Evolutionary conservation across 1,284 basidiomycete genomes (phyloP).

Genomic region (Erythrobasidium hasegawianum): DNA sequence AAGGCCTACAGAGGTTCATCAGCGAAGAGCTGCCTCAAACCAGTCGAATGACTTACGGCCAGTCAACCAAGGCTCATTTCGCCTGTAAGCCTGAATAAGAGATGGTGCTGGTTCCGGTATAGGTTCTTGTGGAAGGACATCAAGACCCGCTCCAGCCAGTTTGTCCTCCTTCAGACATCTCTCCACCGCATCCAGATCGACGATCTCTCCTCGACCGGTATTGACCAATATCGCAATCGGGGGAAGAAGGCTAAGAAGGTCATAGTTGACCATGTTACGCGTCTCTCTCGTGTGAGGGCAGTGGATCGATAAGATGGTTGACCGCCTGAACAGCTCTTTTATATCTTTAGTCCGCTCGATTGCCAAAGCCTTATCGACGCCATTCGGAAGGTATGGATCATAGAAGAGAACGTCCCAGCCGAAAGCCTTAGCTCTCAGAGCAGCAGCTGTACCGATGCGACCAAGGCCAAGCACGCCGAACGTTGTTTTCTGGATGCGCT

Average conservation of each 20-base stretch:
- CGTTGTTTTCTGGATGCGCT: slow-evolving; percentile 32
- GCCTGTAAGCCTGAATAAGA: slow-evolving; percentile 40
- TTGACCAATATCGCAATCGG: slow-evolving; percentile 39
- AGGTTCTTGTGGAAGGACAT: slow-evolving; percentile 38
- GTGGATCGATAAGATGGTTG: slow-evolving; percentile 40
- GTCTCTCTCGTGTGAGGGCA: slow-evolving; percentile 41
- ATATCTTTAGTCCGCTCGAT: slow-evolving; percentile 36
- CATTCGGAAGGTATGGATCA: slow-evolving; percentile 27
- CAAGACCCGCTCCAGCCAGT: slow-evolving; percentile 34
- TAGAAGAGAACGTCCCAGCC: slow-evolving; percentile 35
- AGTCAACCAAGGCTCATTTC: slow-evolving; percentile 38
- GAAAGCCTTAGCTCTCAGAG: slow-evolving; percentile 39
- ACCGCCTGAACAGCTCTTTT: slow-evolving; percentile 39
- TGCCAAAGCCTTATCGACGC: slow-evolving; percentile 38
- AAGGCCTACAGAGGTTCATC: slow-evolving; percentile 7
- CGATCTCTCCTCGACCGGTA: slow-evolving; percentile 39
- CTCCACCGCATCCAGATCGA: slow-evolving; percentile 41
- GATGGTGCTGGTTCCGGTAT: slow-evolving; percentile 30
- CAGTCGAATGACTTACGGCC: slow-evolving; percentile 19
- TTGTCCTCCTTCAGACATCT: slow-evolving; percentile 27
- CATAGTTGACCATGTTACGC: slow-evolving; percentile 33
- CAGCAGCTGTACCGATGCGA: slow-evolving; percentile 37
- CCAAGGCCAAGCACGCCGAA: slow-evolving; percentile 38
- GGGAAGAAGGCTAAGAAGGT: slow-evolving; percentile 35
- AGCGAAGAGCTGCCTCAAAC: background rate